These are phyloP conservation scores for Didymella segeticola DNA, from an alignment of 2,329 filamentous ascomycete species.

Conservation along the genomic window DNA sequence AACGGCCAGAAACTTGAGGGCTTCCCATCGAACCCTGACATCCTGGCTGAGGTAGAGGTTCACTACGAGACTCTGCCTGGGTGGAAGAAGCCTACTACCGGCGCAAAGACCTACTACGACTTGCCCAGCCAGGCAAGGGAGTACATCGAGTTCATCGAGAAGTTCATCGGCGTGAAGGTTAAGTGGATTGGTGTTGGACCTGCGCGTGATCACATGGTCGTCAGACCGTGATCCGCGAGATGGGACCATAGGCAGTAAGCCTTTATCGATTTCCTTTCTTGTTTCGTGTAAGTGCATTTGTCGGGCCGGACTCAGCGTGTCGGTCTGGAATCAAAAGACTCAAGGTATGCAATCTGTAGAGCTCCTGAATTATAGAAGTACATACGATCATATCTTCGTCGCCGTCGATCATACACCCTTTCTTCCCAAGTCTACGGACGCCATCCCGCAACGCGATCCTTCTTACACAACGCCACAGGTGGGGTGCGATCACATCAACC, in stretches of 20 bases:
- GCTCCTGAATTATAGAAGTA: conserved; percentile 7
- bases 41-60: conserved; percentile 66
- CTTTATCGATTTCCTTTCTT: conserved; percentile 1
- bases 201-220: conserved; percentile 69
- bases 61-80: conserved; percentile 73
- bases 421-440: neutral
- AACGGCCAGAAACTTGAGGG: conserved; percentile 63
- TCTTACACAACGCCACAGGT: conserved; percentile 1
- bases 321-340: neutral
- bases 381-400: neutral
- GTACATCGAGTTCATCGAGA: conserved; percentile 73
- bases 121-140: conserved; percentile 69
- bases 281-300: conserved; percentile 4
- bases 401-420: neutral
- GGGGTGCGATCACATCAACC: conserved; percentile 7
- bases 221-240: conserved; percentile 48
- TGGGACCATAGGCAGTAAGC: conserved; percentile 11
- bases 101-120: conserved; percentile 65
- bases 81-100: conserved; percentile 71
- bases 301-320: neutral
- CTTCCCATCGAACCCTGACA: conserved; percentile 69
- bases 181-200: conserved; percentile 73
- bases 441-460: neutral
- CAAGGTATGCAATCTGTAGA: neutral
- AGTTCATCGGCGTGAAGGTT: conserved; percentile 68